A percentile compares a stretch with the other conserved stretches of the same genome.
phyloP scores from a whole-genome alignment of 2,329 filamentous ascomycete species.

The Neofusicoccum laricinum region DNA sequence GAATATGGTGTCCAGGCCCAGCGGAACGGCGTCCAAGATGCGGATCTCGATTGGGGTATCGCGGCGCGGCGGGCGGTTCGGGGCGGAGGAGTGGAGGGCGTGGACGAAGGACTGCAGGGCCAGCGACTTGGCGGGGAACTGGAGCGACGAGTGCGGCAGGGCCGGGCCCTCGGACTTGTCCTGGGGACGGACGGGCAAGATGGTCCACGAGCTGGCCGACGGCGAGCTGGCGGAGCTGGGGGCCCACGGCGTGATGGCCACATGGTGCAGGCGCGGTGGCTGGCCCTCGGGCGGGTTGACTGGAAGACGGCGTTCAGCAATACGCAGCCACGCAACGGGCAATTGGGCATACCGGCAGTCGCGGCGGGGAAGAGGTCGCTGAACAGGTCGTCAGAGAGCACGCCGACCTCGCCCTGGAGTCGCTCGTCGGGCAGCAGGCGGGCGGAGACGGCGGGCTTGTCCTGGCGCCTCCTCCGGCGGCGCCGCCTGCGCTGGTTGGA shows the following conservation, averaged over 20 bases:
- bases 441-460: slow-evolving; percentile 75
- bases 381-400: slow-evolving; percentile 84
- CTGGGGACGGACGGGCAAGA: slow-evolving; percentile 67
- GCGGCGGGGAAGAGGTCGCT: slow-evolving; percentile 68
- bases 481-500: slow-evolving; percentile 22
- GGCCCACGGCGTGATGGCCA: slow-evolving; percentile 73
- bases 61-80: slow-evolving; percentile 70
- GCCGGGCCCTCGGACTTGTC: slow-evolving; percentile 32
- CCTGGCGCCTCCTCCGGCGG: slow-evolving; percentile 50
- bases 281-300: not conserved
- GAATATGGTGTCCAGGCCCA: slow-evolving; percentile 80
- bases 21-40: slow-evolving; percentile 73
- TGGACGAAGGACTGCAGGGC: slow-evolving; percentile 78
- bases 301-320: not conserved
- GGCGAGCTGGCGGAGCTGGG: slow-evolving; percentile 51
- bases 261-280: slow-evolving; percentile 47
- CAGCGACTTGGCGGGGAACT: slow-evolving; percentile 70
- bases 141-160: slow-evolving; percentile 69
- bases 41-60: slow-evolving; percentile 80
- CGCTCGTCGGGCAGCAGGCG: slow-evolving; percentile 81
- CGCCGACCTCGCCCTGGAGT: slow-evolving; percentile 78
- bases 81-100: slow-evolving; percentile 68
- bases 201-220: slow-evolving; percentile 73
- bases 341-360: slow-evolving; percentile 23
- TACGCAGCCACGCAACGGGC: too few species aligned